phyloP scores from a whole-genome alignment of 192 early-diverging fungal genomes.

The Umbelopsis isabellina region DNA sequence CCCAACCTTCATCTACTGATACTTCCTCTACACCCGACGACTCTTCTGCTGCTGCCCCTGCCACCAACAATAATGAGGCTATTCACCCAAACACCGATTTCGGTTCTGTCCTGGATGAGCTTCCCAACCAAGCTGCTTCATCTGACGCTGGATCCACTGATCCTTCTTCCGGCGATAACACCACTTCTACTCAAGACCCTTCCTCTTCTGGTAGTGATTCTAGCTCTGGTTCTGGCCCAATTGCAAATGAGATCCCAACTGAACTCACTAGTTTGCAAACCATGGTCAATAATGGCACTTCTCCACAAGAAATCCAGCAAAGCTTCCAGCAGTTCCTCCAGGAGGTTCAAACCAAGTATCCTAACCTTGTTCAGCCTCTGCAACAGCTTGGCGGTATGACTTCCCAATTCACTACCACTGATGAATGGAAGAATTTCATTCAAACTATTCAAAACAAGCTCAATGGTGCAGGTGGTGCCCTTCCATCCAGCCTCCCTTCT shows the following conservation, averaged over 20 bases:
- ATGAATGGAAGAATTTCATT: slow-evolving; percentile 24
- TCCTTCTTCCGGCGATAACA: too few relatives aligned
- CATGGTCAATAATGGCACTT: background rate
- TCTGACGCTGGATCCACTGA: background rate
- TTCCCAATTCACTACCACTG: slow-evolving; percentile 8
- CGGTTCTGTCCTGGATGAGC: background rate
- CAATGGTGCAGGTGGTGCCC: background rate
- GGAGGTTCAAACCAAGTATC: background rate
- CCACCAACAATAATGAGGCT: background rate
- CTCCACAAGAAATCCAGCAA: slow-evolving; percentile 10
- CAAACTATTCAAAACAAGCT: background rate
- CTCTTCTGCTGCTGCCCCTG: background rate
- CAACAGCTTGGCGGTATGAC: slow-evolving; percentile 3
- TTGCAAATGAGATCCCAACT: background rate
- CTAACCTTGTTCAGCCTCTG: background rate
- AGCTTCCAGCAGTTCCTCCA: slow-evolving; percentile 1
- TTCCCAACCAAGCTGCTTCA: background rate
- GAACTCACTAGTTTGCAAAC: background rate
- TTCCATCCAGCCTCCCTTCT: background rate
- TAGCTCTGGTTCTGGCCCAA: background rate
- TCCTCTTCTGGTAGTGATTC: too few relatives aligned
- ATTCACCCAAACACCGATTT: background rate
- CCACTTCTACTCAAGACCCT: too few relatives aligned
- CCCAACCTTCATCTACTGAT: slow-evolving; percentile 12
- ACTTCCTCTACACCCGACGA: background rate